These are phyloP conservation scores for Xylaria flabelliformis DNA, from an alignment of 495 filamentous ascomycete genomes.

Conservation along the genomic window DNA sequence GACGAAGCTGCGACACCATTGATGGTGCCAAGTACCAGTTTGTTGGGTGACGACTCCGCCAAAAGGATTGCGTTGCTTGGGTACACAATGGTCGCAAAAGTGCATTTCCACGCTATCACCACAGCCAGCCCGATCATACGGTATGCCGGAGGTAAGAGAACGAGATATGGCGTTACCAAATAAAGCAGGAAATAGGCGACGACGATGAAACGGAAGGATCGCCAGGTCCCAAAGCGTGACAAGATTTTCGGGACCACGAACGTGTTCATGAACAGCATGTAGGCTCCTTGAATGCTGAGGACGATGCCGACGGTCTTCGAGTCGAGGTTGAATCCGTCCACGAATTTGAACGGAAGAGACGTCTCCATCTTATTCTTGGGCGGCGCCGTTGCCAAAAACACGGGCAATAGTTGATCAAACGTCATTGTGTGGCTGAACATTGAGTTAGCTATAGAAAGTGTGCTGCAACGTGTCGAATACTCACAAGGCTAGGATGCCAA, in stretches of 20 bases:
- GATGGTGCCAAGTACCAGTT: slow-evolving; percentile 82
- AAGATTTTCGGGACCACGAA: slow-evolving; percentile 81
- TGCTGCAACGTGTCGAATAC: slow-evolving; percentile 45
- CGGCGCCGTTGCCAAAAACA: slow-evolving; percentile 80
- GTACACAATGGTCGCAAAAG: slow-evolving; percentile 82
- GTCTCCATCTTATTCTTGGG: slow-evolving; percentile 48
- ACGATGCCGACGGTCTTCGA: slow-evolving; percentile 86
- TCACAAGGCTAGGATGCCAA: slow-evolving; percentile 95
- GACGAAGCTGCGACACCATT: slow-evolving; percentile 93
- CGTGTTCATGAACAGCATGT: slow-evolving; percentile 83
- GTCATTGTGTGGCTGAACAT: slow-evolving; percentile 74
- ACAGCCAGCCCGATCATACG: slow-evolving; percentile 76
- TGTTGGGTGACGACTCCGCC: slow-evolving; percentile 80
- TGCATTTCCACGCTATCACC: slow-evolving; percentile 86
- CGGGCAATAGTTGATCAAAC: slow-evolving; percentile 91
- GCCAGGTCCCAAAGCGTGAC: slow-evolving; percentile 72
- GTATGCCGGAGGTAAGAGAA: slow-evolving; percentile 73
- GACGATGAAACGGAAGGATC: slow-evolving; percentile 79
- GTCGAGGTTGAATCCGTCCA: slow-evolving; percentile 80
- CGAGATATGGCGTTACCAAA: slow-evolving; percentile 84
- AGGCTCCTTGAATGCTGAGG: slow-evolving; percentile 85
- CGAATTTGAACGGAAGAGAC: slow-evolving; percentile 82
- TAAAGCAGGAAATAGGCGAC: slow-evolving; percentile 89
- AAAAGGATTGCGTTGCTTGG: slow-evolving; percentile 85
- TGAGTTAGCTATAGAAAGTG: slow-evolving; percentile 31